A percentile compares a stretch with the other conserved stretches of the same genome.
phyloP scores from a whole-genome alignment of 1,284 basidiomycete species.

The Boletus semigastroideus region DNA sequence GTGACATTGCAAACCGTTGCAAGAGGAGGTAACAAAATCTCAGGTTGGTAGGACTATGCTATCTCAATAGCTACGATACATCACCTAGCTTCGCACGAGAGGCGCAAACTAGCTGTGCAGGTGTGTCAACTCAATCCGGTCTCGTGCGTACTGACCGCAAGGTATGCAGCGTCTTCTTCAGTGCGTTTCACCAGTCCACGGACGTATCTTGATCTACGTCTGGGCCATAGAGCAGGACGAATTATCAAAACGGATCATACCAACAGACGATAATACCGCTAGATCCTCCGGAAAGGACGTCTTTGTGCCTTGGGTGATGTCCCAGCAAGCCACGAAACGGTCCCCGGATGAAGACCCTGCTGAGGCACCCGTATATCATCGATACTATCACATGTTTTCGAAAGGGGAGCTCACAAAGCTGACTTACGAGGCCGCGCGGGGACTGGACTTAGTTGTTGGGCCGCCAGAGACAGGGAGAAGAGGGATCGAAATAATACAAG shows the following conservation, averaged over 20 bases:
- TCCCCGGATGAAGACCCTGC: slow-evolving; percentile 1
- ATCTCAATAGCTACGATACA: slow-evolving; percentile 96
- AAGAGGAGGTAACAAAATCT: background rate
- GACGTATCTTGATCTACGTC: slow-evolving; percentile 92
- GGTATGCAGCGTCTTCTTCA: slow-evolving; percentile 59
- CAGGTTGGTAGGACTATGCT: slow-evolving; percentile 73
- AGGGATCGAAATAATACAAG: slow-evolving; percentile 66
- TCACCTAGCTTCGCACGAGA: slow-evolving; percentile 78
- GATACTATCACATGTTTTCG: slow-evolving; percentile 94
- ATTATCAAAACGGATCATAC: slow-evolving; percentile 71
- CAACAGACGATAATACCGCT: slow-evolving; percentile 22
- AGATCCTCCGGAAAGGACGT: slow-evolving; percentile 52
- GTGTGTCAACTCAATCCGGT: slow-evolving; percentile 37
- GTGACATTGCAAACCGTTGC: slow-evolving; percentile 32
- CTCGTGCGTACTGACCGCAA: slow-evolving; percentile 3
- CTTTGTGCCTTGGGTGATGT: slow-evolving; percentile 71
- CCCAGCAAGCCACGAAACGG: slow-evolving; percentile 24
- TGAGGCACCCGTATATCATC: slow-evolving; percentile 55
- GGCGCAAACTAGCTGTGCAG: slow-evolving; percentile 72
- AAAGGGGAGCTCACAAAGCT: slow-evolving; percentile 72
- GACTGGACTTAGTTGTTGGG: slow-evolving; percentile 57
- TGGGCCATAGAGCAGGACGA: slow-evolving; percentile 97
- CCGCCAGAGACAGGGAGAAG: slow-evolving; percentile 19
- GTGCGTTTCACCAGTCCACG: slow-evolving; percentile 60
- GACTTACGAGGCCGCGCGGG: slow-evolving; percentile 58